Evolutionary conservation across 2,329 filamentous ascomycete species (phyloP).

Genomic region (Verticillium klebahnii): DNA sequence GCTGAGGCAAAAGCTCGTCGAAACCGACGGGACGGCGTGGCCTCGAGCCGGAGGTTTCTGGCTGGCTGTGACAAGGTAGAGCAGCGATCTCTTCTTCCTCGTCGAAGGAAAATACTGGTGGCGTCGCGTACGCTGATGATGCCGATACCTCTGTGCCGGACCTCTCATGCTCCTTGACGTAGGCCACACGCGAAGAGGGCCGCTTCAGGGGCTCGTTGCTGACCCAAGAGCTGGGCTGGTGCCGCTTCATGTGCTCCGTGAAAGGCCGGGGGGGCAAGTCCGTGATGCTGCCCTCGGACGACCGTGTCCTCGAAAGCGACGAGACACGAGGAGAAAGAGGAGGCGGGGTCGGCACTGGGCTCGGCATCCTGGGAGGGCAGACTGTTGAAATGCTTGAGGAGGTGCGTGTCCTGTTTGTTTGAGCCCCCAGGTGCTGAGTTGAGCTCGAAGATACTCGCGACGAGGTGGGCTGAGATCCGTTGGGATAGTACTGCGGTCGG

Average conservation of each 20-base stretch:
- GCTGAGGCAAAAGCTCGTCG: neutral
- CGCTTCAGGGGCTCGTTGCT: conserved; percentile 33
- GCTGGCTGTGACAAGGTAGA: neutral
- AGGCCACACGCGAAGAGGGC: conserved; percentile 28
- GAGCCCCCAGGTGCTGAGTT: neutral
- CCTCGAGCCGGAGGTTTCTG: neutral
- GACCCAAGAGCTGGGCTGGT: conserved; percentile 22
- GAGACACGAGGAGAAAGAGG: neutral
- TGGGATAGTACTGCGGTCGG: neutral
- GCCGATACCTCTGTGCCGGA: conserved; percentile 13
- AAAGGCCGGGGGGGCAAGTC: neutral
- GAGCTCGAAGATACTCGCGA: neutral
- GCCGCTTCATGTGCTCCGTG: neutral
- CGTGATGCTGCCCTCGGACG: neutral
- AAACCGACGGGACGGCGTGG: neutral
- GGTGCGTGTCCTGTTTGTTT: neutral
- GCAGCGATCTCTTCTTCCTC: neutral
- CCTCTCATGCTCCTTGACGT: conserved; percentile 8
- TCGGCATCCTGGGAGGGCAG: neutral
- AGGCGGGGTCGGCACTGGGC: neutral
- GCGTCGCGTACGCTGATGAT: conserved; percentile 23
- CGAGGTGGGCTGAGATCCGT: neutral
- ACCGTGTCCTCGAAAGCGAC: neutral
- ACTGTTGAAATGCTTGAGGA: conserved; percentile 4
- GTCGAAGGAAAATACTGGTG: conserved; percentile 21